These are phyloP conservation scores for Penicillium paneum DNA, from an alignment of 2,329 filamentous ascomycete species.

Conservation along the genomic window DNA sequence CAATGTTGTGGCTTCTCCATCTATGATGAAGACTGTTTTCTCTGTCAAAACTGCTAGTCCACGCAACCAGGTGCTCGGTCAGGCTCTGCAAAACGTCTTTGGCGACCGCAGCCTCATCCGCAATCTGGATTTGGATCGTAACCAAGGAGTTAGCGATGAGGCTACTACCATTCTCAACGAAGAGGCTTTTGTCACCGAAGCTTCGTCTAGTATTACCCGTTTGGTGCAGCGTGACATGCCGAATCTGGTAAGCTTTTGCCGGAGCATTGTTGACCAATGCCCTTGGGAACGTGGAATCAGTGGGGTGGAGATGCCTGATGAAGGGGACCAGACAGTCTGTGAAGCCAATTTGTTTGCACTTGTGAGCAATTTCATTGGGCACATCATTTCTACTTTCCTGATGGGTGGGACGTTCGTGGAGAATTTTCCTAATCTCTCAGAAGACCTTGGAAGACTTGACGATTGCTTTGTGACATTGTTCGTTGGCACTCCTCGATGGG, in stretches of 20 bases:
- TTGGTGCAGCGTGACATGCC: conserved; percentile 48
- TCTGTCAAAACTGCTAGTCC: conserved; percentile 29
- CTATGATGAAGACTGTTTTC: conserved; percentile 45
- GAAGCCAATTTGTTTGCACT: conserved; percentile 54
- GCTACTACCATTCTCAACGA: conserved; percentile 43
- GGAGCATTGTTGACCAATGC: conserved; percentile 59
- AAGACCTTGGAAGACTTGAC: conserved; percentile 57
- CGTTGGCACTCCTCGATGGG: conserved; percentile 55
- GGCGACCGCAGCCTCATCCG: conserved; percentile 40
- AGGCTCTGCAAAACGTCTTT: conserved; percentile 43
- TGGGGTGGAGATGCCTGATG: conserved; percentile 43
- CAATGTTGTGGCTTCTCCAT: conserved; percentile 50
- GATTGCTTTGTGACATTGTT: conserved; percentile 53
- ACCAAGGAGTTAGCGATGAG: conserved; percentile 41
- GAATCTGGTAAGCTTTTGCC: conserved; percentile 58
- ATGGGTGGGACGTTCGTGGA: conserved; percentile 53
- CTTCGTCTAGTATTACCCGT: conserved; percentile 38
- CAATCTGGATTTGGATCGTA: conserved; percentile 31
- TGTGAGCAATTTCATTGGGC: conserved; percentile 56
- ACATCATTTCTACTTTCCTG: conserved; percentile 46
- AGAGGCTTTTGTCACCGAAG: conserved; percentile 46
- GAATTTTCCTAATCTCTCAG: conserved; percentile 52
- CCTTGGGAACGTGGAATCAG: conserved; percentile 57
- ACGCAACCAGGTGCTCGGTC: conserved; percentile 30
- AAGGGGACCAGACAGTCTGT: conserved; percentile 43